phyloP scores from a whole-genome alignment of 164 flowering plant genomes.

The Aristolochia californica region DNA sequence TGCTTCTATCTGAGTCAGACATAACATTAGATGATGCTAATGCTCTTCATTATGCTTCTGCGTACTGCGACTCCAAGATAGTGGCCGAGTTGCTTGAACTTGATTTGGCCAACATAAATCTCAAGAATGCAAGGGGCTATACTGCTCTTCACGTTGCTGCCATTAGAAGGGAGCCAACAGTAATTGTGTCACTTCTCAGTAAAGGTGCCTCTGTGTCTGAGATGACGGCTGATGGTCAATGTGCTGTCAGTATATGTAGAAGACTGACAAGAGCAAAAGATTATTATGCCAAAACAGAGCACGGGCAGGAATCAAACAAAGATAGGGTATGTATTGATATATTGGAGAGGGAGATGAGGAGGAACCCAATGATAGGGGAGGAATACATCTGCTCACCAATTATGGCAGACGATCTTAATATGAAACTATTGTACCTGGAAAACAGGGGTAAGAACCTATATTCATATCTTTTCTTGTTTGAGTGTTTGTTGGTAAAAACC shows the following conservation, averaged over 20 bases:
- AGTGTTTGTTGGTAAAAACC: too few species aligned
- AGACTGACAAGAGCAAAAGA: slow-evolving; percentile 66
- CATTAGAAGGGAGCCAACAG: slow-evolving; percentile 54
- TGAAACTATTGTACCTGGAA: slow-evolving; percentile 46
- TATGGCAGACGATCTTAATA: slow-evolving; percentile 40
- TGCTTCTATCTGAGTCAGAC: slow-evolving; percentile 44
- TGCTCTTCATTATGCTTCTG: slow-evolving; percentile 70
- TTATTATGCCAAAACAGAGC: slow-evolving; percentile 36
- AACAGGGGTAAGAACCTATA: slow-evolving; percentile 39
- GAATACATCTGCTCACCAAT: slow-evolving; percentile 19
- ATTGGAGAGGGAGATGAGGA: slow-evolving; percentile 47
- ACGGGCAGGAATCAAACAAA: slow-evolving; percentile 52
- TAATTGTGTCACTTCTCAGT: slow-evolving; percentile 43
- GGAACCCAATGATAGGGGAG: slow-evolving; percentile 33
- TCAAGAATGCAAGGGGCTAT: slow-evolving; percentile 38
- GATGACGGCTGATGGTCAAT: slow-evolving; percentile 40
- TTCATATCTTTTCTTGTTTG: too few species aligned
- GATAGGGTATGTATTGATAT: slow-evolving; percentile 56
- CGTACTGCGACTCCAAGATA: slow-evolving; percentile 63
- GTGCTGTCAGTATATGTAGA: slow-evolving; percentile 43
- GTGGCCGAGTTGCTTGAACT: slow-evolving; percentile 46
- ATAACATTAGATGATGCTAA: slow-evolving; percentile 51
- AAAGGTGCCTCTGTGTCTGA: slow-evolving; percentile 52
- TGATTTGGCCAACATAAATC: slow-evolving; percentile 42
- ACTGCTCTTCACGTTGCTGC: slow-evolving; percentile 73